Evolutionary conservation across 257 asterid genomes (phyloP), one percentile per base, ranked within the genome.

Genomic region (Salvia hispanica): DNA sequence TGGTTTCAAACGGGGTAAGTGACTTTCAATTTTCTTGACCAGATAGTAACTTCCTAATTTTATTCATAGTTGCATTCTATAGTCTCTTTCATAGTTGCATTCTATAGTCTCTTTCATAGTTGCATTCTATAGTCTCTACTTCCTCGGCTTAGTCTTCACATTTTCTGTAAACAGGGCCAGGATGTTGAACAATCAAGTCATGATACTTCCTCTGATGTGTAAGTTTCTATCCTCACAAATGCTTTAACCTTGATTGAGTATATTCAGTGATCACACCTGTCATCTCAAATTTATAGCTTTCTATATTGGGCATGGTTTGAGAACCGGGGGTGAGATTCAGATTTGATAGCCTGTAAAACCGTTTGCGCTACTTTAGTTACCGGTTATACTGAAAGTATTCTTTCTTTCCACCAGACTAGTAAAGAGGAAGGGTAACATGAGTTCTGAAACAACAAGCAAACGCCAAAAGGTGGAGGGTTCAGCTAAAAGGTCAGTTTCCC

Each of bases 191-290:
- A 69, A 70, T 80, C 87, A 72, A 81, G 84, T 69, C 81, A 69
- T 62, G 92, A 84, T 72, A 73, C 88, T 62, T 72, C 93, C 71
- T 57, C 92, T 37, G 95, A 80, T 46, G 67, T 75, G 99, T 93
- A 84, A 83, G 88, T 80, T 77, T 52, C 61, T 48, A 52, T 51
- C 50, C 36, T 25, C 16, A 9, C 9, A 3, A 9, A 43, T 12
- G 28, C 67, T 62, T 28, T 43, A 44, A 44, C 18, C 36, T 44
- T 44, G 25, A 42, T 44, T 44, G 42, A 42, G 71, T 55, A 34
- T 48, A 51, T 33, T 36, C 10, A 39, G 13, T 31, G 16, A 55
- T 48, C 43, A 46, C 54, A 58, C n/a, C 5, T 13, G 34, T 18
- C 36, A n/a, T 48, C 50, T 46, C 15, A 43, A 48, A 51, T 54